These are phyloP conservation scores for Rhizopus stolonifer DNA, from an alignment of 371 early-diverging fungal species.

Conservation along the genomic window DNA sequence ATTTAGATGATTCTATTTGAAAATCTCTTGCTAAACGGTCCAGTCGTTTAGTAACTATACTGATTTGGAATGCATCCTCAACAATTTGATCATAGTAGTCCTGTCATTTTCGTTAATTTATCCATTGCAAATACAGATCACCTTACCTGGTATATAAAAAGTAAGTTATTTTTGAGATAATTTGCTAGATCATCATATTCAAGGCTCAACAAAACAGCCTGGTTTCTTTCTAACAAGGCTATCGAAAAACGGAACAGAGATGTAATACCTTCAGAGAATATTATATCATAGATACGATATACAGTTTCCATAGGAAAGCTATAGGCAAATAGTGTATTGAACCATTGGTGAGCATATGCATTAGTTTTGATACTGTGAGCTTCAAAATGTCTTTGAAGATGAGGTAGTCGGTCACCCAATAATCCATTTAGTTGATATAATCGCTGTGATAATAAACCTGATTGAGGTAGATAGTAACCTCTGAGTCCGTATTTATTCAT, in stretches of 20 bases:
- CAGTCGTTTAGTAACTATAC: constrained; percentile 65
- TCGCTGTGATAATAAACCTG: constrained; percentile 77
- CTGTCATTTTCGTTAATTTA: neutral
- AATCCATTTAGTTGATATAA: constrained; percentile 87
- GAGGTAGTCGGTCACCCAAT: constrained; percentile 79
- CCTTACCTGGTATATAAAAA: constrained; percentile 64
- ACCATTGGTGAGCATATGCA: constrained; percentile 94
- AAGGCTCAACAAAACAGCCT: constrained; percentile 70
- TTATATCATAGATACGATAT: constrained; percentile 86
- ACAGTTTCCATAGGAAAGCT: constrained; percentile 88
- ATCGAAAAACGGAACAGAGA: constrained; percentile 78
- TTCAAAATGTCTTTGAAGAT: constrained; percentile 73
- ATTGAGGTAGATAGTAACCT: constrained; percentile 81
- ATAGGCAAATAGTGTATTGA: constrained; percentile 94
- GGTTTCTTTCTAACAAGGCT: constrained; percentile 80
- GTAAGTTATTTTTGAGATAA: constrained; percentile 79
- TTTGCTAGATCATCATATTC: constrained; percentile 82
- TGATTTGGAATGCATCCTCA: constrained; percentile 74
- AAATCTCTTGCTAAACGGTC: constrained; percentile 74
- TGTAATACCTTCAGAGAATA: constrained; percentile 90
- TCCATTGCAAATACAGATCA: no score
- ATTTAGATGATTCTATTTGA: constrained; percentile 60
- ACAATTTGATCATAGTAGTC: constrained; percentile 64
- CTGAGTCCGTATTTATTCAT: constrained; percentile 86
- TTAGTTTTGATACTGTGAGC: constrained; percentile 78